Evolutionary conservation across 2,329 filamentous ascomycete species (phyloP), one percentile per base, ranked within the genome.

Genomic region (Rutstroemia sp.): DNA sequence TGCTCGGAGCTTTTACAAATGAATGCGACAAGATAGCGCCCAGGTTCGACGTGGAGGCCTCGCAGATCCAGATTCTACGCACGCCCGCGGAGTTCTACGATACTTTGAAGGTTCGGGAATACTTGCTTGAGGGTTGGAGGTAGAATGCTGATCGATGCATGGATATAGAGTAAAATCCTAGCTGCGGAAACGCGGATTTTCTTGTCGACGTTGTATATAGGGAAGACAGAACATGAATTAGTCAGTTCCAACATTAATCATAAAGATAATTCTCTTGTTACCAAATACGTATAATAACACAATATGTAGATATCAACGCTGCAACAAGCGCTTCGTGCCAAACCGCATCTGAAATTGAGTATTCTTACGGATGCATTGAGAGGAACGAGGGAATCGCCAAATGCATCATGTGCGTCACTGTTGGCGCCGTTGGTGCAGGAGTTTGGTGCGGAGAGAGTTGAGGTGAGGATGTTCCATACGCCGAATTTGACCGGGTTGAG

Each of bases 401-500:
- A 89, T 14, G 79, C 91, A 48, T 95, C 91, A 63, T 94, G 87
- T 71, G 94, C 92, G 2, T 96, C 92, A 10, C 77, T 99, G 12
- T 79, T 99, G 39, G 88, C 86, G 5, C 87, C 91, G 0, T 75
- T 99, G n/a, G 79, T 96, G 10, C 73, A 79, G 6, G 89, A 96
- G 64, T 95, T 96, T 72, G 92, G 92, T 0, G 70, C 84, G 4
- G 84, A 89, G 1, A 81, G 92, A 39, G 91, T 99, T 42, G 90
- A 96, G 67, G 84, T 99, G 61, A 87, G 92, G 65, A 95, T 99
- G 91, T 99, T 95, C 69, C 94, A 99, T 72, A 99, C 94, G 0
- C 94, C 94, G 0, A 99, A 99, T 67, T 73, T 99, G 61, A 95
- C 89, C 2, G 94, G 94, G 0, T 65, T 95, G 57, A 82, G 86